These are phyloP conservation scores for Pythium aphanidermatum DNA, from an alignment of 352 stramenopile species.

Conservation along the genomic window DNA sequence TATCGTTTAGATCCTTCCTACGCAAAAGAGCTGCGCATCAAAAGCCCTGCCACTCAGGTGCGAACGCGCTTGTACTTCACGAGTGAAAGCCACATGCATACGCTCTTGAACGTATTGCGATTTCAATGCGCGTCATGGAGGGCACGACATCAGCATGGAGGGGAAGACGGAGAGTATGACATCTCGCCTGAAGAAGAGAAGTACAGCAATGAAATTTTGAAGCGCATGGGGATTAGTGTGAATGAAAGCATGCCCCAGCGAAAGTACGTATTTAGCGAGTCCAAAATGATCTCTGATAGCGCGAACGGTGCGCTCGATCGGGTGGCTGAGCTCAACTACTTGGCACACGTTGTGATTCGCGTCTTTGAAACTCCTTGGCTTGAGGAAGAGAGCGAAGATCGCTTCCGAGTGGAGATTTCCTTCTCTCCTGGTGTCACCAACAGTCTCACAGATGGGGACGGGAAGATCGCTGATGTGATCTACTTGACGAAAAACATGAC, in stretches of 20 bases:
- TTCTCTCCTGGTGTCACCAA: constrained; percentile 72
- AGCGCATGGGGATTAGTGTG: constrained; percentile 81
- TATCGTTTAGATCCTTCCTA: constrained; percentile 85
- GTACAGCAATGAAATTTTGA: constrained; percentile 81
- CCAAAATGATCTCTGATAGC: constrained; percentile 74
- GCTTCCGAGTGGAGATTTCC: constrained; percentile 83
- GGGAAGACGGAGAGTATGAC: constrained; percentile 60
- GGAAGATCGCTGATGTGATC: constrained; percentile 58
- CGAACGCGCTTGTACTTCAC: constrained; percentile 99
- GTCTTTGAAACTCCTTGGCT: constrained; percentile 95
- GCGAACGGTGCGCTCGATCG: constrained; percentile 73
- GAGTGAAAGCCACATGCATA: constrained; percentile 98
- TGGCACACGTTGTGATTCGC: constrained; percentile 98
- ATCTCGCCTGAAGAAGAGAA: constrained; percentile 78
- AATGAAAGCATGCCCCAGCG: constrained; percentile 70
- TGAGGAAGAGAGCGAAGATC: constrained; percentile 75
- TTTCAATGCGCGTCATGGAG: constrained; percentile 81
- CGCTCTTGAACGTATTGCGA: constrained; percentile 97
- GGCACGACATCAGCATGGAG: constrained; percentile 41
- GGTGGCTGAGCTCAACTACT: constrained; percentile 95
- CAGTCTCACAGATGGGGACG: constrained; percentile 22
- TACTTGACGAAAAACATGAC: constrained; percentile 85
- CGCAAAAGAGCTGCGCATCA: constrained; percentile 94
- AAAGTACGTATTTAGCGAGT: constrained; percentile 78
- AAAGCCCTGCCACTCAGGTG: constrained; percentile 82